A percentile compares a stretch with the other conserved stretches of the same genome.
These are phyloP conservation scores for Pseudopyricularia cyperi DNA, from an alignment of 2,329 filamentous ascomycete species.

Conservation along the genomic window DNA sequence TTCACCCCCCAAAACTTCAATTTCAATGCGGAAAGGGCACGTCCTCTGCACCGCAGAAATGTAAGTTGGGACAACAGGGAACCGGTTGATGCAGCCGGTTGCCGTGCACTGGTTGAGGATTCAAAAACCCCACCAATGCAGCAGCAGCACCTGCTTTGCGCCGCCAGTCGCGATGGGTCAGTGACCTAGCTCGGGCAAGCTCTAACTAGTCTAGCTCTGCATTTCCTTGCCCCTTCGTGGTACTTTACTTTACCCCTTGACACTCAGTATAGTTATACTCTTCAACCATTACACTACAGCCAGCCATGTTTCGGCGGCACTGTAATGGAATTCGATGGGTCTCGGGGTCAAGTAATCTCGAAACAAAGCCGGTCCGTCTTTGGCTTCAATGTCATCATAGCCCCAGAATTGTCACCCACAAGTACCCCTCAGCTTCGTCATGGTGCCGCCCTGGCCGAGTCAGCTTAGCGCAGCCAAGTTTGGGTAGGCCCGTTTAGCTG, in stretches of 20 bases:
- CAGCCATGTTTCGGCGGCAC: too few species aligned
- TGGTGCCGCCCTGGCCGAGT: not conserved
- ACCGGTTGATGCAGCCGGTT: not conserved
- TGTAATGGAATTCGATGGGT: too few species aligned
- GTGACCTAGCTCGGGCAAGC: not conserved
- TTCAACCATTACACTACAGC: too few species aligned
- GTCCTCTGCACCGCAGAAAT: too few species aligned
- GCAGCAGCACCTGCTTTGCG: not conserved
- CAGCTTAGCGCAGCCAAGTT: not conserved
- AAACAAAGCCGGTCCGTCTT: not conserved
- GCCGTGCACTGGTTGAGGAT: not conserved
- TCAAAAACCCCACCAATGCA: not conserved
- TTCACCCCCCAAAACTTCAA: too few species aligned
- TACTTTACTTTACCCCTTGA: not conserved
- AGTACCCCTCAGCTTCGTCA: not conserved
- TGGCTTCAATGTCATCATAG: not conserved
- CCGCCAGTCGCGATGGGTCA: not conserved
- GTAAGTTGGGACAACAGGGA: not conserved
- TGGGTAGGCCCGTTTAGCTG: slow-evolving; percentile 1
- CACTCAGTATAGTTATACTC: not conserved
- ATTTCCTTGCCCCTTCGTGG: not conserved
- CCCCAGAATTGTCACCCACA: not conserved
- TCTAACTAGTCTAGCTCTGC: not conserved
- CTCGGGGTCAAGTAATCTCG: not conserved
- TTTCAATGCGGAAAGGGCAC: too few species aligned